phyloP scores from a whole-genome alignment of 108 stramenopile species.

The Aureococcus anophagefferens region DNA sequence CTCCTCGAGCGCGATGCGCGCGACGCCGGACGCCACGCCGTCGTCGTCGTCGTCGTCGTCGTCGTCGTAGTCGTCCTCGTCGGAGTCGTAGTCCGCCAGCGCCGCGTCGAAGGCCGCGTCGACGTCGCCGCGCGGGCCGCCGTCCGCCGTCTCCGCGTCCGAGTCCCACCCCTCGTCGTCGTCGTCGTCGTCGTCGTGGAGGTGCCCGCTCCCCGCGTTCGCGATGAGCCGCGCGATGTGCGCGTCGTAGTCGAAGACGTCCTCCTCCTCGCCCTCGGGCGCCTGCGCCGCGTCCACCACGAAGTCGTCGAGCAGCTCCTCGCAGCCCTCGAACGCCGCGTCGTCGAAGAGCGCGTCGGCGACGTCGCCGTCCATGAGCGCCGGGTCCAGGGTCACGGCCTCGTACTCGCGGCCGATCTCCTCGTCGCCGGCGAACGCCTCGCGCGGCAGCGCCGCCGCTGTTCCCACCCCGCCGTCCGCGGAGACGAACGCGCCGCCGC shows the following conservation, averaged over 20 bases:
- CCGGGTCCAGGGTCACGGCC: conserved; percentile 67
- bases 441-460: conserved; percentile 2
- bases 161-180: conserved; percentile 19
- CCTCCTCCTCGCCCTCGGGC: conserved; percentile 29
- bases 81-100: conserved; percentile 43
- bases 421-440: conserved; percentile 1
- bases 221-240: conserved; percentile 79
- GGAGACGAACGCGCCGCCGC: conserved; percentile 31
- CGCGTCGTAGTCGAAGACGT: conserved; percentile 80
- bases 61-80: conserved; percentile 14
- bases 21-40: conserved; percentile 11
- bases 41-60: conserved; percentile 29
- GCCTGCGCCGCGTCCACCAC: conserved; percentile 33
- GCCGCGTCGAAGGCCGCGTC: conserved; percentile 66
- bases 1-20: not conserved
- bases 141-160: conserved; percentile 20
- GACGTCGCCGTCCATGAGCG: conserved; percentile 90
- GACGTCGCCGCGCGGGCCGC: conserved; percentile 16
- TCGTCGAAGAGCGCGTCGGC: conserved; percentile 74
- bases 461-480: conserved; percentile 11
- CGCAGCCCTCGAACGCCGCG: conserved; percentile 45
- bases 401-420: conserved; percentile 69
- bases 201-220: conserved; percentile 57
- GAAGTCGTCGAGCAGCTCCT: conserved; percentile 91
- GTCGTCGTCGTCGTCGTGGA: conserved; percentile 25